Evolutionary conservation across 345 rosid genomes (phyloP), one percentile per base, ranked within the genome.

Genomic region (Rhodamnia argentea): DNA sequence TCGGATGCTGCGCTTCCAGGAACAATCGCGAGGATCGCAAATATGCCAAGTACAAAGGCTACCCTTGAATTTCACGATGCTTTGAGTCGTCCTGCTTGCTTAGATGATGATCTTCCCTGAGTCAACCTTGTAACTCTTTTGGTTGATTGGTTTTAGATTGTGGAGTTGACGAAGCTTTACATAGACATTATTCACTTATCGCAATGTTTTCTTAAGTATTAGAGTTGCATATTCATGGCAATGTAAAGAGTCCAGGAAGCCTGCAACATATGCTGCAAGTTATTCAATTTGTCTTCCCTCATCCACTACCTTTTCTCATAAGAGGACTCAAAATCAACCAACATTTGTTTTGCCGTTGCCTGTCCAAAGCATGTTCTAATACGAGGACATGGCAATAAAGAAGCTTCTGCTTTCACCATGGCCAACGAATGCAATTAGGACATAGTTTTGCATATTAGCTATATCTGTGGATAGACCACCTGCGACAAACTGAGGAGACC

Each of bases 1-100:
- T 83, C 10, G 90, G 89, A 26, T 90, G 91, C 84, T 89, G 91
- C 50, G 88, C 90, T 5, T 82, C 85, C n/a, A 85, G 24, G 44
- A 89, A 83, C 82, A 89, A 87, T 55, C 52, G 78, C 18, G 59
- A 3, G 47, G 50, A 51, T n/a, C 84, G 60, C 11, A 75, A 26
- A 52, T 75, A 84, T 74, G 22, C 52, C 18, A 62, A n/a, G 54
- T 64, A 62, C 58, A 24, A 84, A 86, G 85, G 83, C 44, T 32
- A 70, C 20, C 78, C 78, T 70, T 70, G 78, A 70, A 52, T 15
- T 27, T 83, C 52, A 44, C 40, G 13, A n/a, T 22, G 42, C 57
- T 10, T 51, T n/a, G 23, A 82, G 6, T 18, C 26, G 53, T 83
- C 37, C 54, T 7, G 27, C 40, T 52, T 42, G 29, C 54, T 10